A percentile compares a stretch with the other conserved stretches of the same genome.
These are phyloP conservation scores for Geotrichum aggregatum DNA, from an alignment of 1,139 yeast species.

Conservation along the genomic window DNA sequence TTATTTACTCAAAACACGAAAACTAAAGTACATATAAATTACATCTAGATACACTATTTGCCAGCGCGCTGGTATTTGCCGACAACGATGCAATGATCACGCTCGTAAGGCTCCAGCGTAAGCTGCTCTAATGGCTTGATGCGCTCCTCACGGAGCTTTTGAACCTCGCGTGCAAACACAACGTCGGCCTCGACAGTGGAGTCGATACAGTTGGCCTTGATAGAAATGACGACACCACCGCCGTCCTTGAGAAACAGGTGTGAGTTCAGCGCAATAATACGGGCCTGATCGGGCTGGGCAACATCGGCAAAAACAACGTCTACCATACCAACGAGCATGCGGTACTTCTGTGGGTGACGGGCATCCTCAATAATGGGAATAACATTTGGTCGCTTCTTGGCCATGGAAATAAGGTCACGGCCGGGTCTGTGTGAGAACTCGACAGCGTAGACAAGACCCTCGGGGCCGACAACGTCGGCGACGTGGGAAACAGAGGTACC, in stretches of 20 bases:
- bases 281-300: constrained; percentile 99
- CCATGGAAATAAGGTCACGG: constrained; percentile 98
- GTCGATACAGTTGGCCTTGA: constrained; percentile 81
- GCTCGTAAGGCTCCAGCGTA: constrained; percentile 93
- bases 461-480: constrained; percentile 97
- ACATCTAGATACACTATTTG: constrained; percentile 67
- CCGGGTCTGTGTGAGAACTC: constrained; percentile 99
- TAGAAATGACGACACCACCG: constrained; percentile 50
- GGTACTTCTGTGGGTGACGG: constrained; percentile 98
- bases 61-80: constrained; percentile 96
- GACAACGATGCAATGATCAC: constrained; percentile 98
- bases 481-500: constrained; percentile 99
- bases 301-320: constrained; percentile 98
- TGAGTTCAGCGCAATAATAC: constrained; percentile 97
- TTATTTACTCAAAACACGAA: constrained; percentile 2
- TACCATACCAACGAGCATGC: constrained; percentile 98
- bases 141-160: constrained; percentile 97
- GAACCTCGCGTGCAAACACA: constrained; percentile 92
- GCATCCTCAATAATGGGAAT: constrained; percentile 99
- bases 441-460: constrained; percentile 96
- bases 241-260: constrained; percentile 96
- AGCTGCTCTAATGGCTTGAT: constrained; percentile 97
- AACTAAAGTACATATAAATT: constrained; percentile 67
- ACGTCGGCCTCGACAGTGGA: constrained; percentile 97
- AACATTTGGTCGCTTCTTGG: constrained; percentile 98